These are phyloP conservation scores for Podospora pseudocomata DNA, from an alignment of 495 filamentous ascomycete genomes.

Conservation along the genomic window DNA sequence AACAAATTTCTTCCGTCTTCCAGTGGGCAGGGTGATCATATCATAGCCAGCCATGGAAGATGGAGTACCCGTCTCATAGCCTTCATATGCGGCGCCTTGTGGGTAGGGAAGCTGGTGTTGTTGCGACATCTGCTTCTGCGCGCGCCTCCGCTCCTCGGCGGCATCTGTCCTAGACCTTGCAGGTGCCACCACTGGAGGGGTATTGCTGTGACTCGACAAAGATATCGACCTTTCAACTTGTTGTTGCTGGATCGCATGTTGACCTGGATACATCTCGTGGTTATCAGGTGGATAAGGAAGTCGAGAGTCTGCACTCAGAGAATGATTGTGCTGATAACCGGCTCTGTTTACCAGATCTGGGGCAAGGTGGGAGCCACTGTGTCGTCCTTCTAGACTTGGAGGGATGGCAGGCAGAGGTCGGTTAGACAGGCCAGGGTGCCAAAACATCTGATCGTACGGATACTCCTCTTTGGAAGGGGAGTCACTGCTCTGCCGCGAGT, in stretches of 20 bases:
- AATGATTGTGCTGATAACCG: constrained; percentile 39
- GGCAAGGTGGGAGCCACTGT: constrained; percentile 40
- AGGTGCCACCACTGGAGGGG: constrained; percentile 74
- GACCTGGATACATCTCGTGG: constrained; percentile 29
- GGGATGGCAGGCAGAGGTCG: constrained; percentile 82
- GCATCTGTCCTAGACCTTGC: constrained; percentile 94
- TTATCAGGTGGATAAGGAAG: constrained; percentile 28
- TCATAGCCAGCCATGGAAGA: constrained; percentile 58
- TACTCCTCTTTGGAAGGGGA: constrained; percentile 60
- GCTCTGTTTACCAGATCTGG: constrained; percentile 32
- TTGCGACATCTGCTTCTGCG: constrained; percentile 57
- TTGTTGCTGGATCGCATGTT: constrained; percentile 39
- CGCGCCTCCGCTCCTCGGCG: constrained; percentile 55
- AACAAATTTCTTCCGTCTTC: constrained; percentile 72
- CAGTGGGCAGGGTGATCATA: constrained; percentile 65
- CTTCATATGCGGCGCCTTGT: constrained; percentile 44
- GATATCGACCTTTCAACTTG: constrained; percentile 83
- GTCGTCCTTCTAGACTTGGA: constrained; percentile 36
- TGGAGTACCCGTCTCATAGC: constrained; percentile 50
- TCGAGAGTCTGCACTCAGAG: constrained; percentile 39
- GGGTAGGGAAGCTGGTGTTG: constrained; percentile 49
- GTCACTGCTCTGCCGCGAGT: constrained; percentile 54
- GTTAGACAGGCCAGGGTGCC: constrained; percentile 71
- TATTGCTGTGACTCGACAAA: constrained; percentile 72
- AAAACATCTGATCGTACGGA: constrained; percentile 75